Base-by-base conservation (phyloP, 352 stramenopile genomes). In the Phytophthora pseudosyringae region DNA sequence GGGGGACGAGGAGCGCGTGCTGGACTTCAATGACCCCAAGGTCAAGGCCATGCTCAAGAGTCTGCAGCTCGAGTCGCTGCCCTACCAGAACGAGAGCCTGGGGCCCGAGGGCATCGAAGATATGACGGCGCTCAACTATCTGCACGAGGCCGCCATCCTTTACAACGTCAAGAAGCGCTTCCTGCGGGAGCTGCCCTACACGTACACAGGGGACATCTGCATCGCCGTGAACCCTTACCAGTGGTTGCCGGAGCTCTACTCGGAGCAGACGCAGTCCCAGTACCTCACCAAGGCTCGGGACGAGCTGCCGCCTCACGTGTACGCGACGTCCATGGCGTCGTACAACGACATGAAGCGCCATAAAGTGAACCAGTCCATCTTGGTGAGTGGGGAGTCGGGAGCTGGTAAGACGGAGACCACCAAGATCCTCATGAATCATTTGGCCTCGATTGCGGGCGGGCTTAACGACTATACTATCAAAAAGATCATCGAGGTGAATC, bases 211-310 rank as follows among this genome's bases (percentile, higher is more conserved):
- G 18, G 94, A 99, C 41, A 99, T 99, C 69, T 94, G 98, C 33
- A 97, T 99, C 59, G 96, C 97, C 6, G 89, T 99, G 39, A 99
- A 99, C 71, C 97, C 96, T 31, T 99, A 98, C 74, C 89, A 95
- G 62, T 95, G 90, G 86, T 80, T 97, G 25, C 78, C 81, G 0
- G 81, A 95, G 50, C 74, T 98, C 1, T 98, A 98, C 59, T 78
- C 76, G 0, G 83, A 95, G 46, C 76, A 91, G 35, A 66, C 77
- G 28, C 81, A 94, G 45, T 59, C 69, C 6, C 64, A 79, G 50
- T 97, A 97, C 61, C 61, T 92, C 6, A 83, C 80, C 4, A 76
- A 86, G 46, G 51, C 72, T 8, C 74, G 75, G 12, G 81, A 91
- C 18, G 81, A 86, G 52, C 67, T 85, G 46, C 82, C 76, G 35